Evolutionary conservation across 2,329 filamentous ascomycete genomes (phyloP).

Genomic region (Emergomyces orientalis): DNA sequence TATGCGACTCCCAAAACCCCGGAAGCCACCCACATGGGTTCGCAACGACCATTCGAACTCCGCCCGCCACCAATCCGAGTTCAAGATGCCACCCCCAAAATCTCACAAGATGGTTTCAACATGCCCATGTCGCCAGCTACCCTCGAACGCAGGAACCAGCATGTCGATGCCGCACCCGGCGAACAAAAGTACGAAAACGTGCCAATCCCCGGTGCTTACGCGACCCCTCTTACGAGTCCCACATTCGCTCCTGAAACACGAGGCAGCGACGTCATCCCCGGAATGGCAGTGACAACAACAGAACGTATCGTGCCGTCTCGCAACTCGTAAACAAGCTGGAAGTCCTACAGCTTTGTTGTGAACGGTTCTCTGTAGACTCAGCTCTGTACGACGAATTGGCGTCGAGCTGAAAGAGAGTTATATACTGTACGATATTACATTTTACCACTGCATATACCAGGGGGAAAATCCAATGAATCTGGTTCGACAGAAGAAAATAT

Average conservation of each 20-base stretch:
- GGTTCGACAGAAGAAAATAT: background rate
- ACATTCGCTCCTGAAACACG: conserved; percentile 25
- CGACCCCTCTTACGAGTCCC: conserved; percentile 39
- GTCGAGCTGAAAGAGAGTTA: background rate
- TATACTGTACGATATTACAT: conserved; percentile 2
- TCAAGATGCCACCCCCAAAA: conserved; percentile 65
- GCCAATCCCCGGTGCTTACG: conserved; percentile 80
- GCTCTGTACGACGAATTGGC: background rate
- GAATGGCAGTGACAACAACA: conserved; percentile 11
- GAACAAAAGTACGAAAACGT: conserved; percentile 80
- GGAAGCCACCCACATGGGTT: conserved; percentile 43
- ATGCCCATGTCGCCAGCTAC: conserved; percentile 23
- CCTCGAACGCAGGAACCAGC: conserved; percentile 48
- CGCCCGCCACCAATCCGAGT: conserved; percentile 75
- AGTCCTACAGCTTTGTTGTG: background rate
- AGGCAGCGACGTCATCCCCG: conserved; percentile 5
- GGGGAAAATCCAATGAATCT: background rate
- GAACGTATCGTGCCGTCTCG: conserved; percentile 8
- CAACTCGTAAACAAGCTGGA: background rate
- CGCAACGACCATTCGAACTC: conserved; percentile 63
- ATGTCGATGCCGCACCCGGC: conserved; percentile 61
- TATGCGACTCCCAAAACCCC: conserved; percentile 56
- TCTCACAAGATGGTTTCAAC: conserved; percentile 52
- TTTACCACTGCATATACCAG: background rate
- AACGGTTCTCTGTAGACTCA: background rate